phyloP scores from a whole-genome alignment of 805 yeast genomes.

The Candida germanica region DNA sequence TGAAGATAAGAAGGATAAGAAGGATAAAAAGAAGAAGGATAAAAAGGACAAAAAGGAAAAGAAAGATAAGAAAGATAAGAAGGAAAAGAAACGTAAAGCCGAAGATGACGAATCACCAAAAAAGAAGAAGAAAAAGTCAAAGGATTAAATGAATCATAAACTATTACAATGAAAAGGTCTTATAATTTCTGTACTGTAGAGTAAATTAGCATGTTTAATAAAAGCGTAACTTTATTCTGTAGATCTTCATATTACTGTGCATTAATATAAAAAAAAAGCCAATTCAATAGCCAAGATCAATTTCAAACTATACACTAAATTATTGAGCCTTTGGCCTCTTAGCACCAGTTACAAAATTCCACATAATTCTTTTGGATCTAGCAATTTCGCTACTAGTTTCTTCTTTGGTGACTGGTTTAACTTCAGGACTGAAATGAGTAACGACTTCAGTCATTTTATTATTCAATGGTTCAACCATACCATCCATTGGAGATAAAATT shows the following conservation, averaged over 20 bases:
- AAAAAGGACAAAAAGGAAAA: conserved; percentile 31
- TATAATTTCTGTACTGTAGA: conserved; percentile 6
- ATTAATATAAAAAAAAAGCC: not conserved
- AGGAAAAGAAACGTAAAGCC: conserved; percentile 24
- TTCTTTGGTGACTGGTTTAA: conserved; percentile 38
- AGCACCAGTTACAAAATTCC: conserved; percentile 10
- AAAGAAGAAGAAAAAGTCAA: conserved; percentile 44
- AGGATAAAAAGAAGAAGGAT: conserved; percentile 20
- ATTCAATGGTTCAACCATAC: conserved; percentile 61
- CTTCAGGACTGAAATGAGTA: conserved; percentile 43
- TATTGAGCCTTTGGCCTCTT: not conserved
- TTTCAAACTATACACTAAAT: not conserved
- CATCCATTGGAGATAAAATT: conserved; percentile 60
- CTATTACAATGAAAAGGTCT: too few species aligned
- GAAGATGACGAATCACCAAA: conserved; percentile 38
- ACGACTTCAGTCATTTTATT: conserved; percentile 46
- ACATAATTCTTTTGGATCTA: conserved; percentile 10
- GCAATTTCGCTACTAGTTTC: conserved; percentile 55
- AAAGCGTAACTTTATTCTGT: conserved; percentile 1
- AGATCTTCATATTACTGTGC: conserved; percentile 1
- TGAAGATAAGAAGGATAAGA: conserved; percentile 20
- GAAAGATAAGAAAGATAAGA: conserved; percentile 32
- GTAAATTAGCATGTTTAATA: conserved; percentile 11
- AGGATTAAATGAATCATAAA: conserved; percentile 29
- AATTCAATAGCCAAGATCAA: not conserved